Conservation (phyloP, 306 rosid genomes). For the Biancaea sappan region DNA sequence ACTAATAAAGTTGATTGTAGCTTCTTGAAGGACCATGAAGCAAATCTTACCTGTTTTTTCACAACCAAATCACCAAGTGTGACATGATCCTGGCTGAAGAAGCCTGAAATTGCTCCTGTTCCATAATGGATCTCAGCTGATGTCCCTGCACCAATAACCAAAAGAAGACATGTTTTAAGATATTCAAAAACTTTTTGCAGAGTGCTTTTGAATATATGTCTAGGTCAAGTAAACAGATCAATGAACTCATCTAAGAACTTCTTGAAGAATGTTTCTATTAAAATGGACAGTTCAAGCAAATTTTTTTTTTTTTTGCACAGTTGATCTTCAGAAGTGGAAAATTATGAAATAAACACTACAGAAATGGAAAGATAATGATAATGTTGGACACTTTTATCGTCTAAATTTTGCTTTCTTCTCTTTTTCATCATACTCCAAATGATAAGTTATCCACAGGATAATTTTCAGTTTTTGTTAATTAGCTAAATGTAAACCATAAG, state of each 20-base stretch:
- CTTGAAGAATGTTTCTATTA: background rate
- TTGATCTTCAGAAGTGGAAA: background rate
- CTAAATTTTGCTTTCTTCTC: background rate
- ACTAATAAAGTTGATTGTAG: background rate
- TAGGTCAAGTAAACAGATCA: background rate
- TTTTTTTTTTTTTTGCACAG: background rate
- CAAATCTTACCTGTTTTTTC: slow-evolving; percentile 36
- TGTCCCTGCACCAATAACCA: slow-evolving; percentile 33
- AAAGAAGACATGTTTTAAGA: slow-evolving; percentile 5
- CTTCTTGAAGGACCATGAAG: slow-evolving; percentile 1
- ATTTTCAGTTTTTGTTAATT: background rate
- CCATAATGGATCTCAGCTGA: slow-evolving; percentile 53
- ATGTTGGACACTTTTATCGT: background rate
- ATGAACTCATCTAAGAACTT: background rate
- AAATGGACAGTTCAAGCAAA: background rate
- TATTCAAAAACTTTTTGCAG: too few relatives aligned
- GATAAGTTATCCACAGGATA: background rate
- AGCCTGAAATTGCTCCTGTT: slow-evolving; percentile 50
- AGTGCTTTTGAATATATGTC: too few relatives aligned
- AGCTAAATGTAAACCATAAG: background rate
- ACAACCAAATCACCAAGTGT: slow-evolving; percentile 39
- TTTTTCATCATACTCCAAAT: background rate
- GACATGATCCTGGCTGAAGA: slow-evolving; percentile 45
- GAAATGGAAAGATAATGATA: background rate
- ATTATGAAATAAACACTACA: background rate